phyloP scores from a whole-genome alignment of 2,329 filamentous ascomycete species.

The Pseudocercospora pini-densiflorae region DNA sequence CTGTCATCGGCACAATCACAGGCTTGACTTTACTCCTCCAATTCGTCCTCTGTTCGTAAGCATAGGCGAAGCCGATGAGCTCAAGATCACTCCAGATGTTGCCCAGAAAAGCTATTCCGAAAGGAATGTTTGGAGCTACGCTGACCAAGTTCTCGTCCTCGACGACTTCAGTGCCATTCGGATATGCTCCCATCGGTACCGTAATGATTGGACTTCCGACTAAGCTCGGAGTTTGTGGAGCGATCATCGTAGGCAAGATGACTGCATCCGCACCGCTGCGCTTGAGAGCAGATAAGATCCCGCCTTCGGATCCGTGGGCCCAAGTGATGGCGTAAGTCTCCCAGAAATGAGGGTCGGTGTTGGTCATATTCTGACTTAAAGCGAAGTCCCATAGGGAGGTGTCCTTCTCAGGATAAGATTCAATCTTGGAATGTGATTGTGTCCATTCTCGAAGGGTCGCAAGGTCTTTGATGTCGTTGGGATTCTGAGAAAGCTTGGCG shows the following conservation, averaged over 20 bases:
- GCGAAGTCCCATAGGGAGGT: constrained; percentile 14
- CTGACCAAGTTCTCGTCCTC: not conserved
- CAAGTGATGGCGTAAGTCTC: constrained; percentile 9
- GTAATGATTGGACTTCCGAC: constrained; percentile 14
- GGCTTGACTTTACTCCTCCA: constrained; percentile 3
- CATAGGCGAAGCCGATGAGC: constrained; percentile 12
- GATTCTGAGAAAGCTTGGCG: not conserved
- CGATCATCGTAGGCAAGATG: constrained; percentile 7
- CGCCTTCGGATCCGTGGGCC: constrained; percentile 8
- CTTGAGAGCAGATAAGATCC: constrained; percentile 9
- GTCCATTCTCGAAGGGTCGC: constrained; percentile 1
- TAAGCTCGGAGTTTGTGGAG: not conserved
- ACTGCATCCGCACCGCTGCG: constrained; percentile 11
- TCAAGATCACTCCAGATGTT: constrained; percentile 13
- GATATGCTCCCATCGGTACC: constrained; percentile 11
- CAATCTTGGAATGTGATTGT: not conserved
- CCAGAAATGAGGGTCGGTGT: constrained; percentile 8
- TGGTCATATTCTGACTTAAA: not conserved
- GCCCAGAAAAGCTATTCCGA: constrained; percentile 12
- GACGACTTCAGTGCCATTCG: not conserved
- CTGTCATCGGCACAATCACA: not conserved
- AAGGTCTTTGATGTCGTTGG: not conserved
- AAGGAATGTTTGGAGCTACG: constrained; percentile 6
- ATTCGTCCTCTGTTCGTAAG: constrained; percentile 15
- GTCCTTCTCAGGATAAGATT: constrained; percentile 3